A percentile compares a stretch with the other conserved stretches of the same genome.
phyloP scores from a whole-genome alignment of 177 flowering plant genomes.

The Vitis hybrid region DNA sequence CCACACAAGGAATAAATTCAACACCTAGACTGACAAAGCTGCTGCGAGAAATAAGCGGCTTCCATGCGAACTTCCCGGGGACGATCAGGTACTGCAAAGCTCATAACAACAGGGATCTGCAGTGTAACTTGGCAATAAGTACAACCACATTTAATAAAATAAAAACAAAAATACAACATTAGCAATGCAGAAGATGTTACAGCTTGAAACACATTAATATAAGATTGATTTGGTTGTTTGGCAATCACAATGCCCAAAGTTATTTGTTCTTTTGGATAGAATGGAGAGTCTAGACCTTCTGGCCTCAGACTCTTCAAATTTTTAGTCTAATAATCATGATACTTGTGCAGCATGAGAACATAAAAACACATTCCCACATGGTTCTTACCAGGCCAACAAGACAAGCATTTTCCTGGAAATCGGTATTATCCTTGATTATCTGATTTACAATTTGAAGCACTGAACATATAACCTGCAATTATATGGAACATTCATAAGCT shows the following conservation, averaged over 20 bases:
- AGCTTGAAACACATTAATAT: too few species aligned
- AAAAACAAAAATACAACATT: neutral
- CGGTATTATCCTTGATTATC: conserved; percentile 79
- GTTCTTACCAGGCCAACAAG: conserved; percentile 86
- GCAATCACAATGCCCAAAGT: neutral
- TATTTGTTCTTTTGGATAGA: neutral
- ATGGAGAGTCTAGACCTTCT: too few species aligned
- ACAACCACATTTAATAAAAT: neutral
- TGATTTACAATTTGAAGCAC: conserved; percentile 90
- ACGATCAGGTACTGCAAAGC: conserved; percentile 83
- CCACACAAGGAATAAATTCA: conserved; percentile 1
- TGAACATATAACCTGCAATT: conserved; percentile 77
- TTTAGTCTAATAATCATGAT: neutral
- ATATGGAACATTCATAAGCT: neutral
- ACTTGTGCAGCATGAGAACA: neutral
- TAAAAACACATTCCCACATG: neutral
- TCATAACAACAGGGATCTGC: conserved; percentile 88
- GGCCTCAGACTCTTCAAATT: neutral
- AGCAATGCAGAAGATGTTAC: neutral
- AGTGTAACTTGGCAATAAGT: conserved; percentile 10
- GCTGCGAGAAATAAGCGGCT: conserved; percentile 95
- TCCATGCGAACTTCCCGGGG: conserved; percentile 94
- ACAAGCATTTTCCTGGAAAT: conserved; percentile 96
- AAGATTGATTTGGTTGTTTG: too few species aligned
- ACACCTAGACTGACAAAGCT: conserved; percentile 95